Conservation (phyloP, 1,284 basidiomycete species). For the Heterobasidion parviporum region DNA sequence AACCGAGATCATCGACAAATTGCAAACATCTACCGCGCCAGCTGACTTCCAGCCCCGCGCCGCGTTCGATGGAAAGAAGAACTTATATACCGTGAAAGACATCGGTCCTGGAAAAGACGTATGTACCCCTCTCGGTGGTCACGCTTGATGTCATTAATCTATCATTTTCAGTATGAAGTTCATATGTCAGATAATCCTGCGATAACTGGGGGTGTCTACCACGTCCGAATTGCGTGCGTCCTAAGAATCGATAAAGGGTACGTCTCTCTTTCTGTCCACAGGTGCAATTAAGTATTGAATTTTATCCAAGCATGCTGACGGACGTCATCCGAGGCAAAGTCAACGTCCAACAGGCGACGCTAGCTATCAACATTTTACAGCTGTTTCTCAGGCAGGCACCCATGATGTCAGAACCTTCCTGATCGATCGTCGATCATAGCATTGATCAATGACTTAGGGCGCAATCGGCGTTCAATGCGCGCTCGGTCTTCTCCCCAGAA, state of each 20-base stretch:
- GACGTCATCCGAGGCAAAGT: not conserved
- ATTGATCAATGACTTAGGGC: not conserved
- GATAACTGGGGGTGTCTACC: not conserved
- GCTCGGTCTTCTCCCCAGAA: not conserved
- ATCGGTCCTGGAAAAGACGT: not conserved
- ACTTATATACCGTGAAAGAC: not conserved
- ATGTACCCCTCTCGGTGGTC: not conserved
- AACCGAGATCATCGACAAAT: not conserved
- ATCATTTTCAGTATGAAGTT: not conserved
- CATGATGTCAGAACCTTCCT: not conserved
- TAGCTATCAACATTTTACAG: not conserved
- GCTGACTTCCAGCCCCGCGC: not conserved
- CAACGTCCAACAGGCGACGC: not conserved
- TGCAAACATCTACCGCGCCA: not conserved
- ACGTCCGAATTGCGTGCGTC: not conserved
- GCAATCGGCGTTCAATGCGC: not conserved
- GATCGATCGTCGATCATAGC: not conserved
- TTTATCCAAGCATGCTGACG: not conserved
- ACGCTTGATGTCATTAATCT: not conserved
- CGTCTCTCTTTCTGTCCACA: not conserved
- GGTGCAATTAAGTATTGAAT: too few species aligned
- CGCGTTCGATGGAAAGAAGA: slow-evolving; percentile 1
- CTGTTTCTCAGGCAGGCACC: not conserved
- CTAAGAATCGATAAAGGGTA: not conserved
- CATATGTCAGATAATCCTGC: not conserved